Evolutionary conservation across 2,329 filamentous ascomycete genomes (phyloP), one percentile per base, ranked within the genome.

Genomic region (Phialophora verrucosa): DNA sequence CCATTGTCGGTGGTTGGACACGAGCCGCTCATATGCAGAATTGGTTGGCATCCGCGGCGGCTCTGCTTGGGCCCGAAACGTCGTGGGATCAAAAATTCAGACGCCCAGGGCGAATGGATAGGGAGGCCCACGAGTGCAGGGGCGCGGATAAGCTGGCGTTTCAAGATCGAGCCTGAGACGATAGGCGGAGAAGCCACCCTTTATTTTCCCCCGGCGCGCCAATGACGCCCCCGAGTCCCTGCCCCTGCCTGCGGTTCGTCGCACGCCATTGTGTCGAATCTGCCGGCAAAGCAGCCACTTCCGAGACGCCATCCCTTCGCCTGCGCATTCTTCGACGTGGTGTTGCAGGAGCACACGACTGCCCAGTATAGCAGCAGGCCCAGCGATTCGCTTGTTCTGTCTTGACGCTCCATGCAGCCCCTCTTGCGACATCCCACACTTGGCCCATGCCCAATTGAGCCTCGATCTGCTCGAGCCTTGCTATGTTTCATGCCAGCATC

Each of bases 241-340:
- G 50, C 60, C 53, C 60, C 60, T 62, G 60, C 32, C 51, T 61
- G 31, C 32, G 25, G 35, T 62, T 49, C 23, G 60, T 27, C 49
- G 60, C 60, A 56, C 20, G 60, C 60, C 51, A 62, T 62, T 62
- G 60, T 62, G 60, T 62, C 60, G 60, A 56, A 62, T 62, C 20
- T 55, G 38, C 38, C 32, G 60, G 35, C 44, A 50, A 20, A 11
- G 29, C 58, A 50, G 29, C 58, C 58, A 49, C 27, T 47, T 20
- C 38, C 57, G 53, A 12, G 17, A 35, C n/a, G 29, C 29, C 27
- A 35, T 60, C 44, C 57, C 57, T 59, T 47, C 44, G 47, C 59
- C 49, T 54, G 49, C 44, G 35, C 47, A 32, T 29, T 42, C 31
- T 53, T n/a, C n/a, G 23, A 27, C n/a, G 53, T n/a, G 8, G 8